phyloP scores from a whole-genome alignment of 179 eudicot genomes.

The Actinidia arguta region DNA sequence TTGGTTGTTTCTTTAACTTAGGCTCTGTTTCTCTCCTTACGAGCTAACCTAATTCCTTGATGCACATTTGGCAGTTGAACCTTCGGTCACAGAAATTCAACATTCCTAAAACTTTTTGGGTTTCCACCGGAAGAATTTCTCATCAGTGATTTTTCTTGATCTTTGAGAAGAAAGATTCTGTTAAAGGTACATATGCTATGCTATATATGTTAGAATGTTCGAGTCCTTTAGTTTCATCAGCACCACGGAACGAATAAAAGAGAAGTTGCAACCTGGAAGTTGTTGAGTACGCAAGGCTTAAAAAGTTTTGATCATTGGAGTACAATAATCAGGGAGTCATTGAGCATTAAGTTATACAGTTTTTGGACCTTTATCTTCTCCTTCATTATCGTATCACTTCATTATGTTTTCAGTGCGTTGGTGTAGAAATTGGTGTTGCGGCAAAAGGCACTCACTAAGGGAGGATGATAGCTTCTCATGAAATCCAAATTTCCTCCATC shows the following conservation, averaged over 20 bases:
- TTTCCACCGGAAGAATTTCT: slow-evolving; percentile 90
- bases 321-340: neutral
- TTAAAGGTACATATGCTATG: slow-evolving; percentile 61
- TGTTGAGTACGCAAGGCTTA: neutral
- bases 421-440: neutral
- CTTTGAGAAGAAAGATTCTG: slow-evolving; percentile 77
- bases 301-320: neutral
- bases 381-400: neutral
- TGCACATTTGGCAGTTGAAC: slow-evolving; percentile 61
- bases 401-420: neutral
- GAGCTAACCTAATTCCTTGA: slow-evolving; percentile 8
- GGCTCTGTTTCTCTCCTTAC: neutral
- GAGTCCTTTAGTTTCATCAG: neutral
- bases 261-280: neutral
- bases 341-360: neutral
- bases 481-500: neutral
- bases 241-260: neutral
- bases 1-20: neutral
- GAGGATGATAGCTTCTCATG: neutral
- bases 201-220: neutral
- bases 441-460: neutral
- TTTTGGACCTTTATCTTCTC: neutral
- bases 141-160: slow-evolving; percentile 84
- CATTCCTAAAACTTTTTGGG: slow-evolving; percentile 81
- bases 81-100: slow-evolving; percentile 76